These are phyloP conservation scores for Didymella glomerata DNA, from an alignment of 2,329 filamentous ascomycete species.

Conservation along the genomic window DNA sequence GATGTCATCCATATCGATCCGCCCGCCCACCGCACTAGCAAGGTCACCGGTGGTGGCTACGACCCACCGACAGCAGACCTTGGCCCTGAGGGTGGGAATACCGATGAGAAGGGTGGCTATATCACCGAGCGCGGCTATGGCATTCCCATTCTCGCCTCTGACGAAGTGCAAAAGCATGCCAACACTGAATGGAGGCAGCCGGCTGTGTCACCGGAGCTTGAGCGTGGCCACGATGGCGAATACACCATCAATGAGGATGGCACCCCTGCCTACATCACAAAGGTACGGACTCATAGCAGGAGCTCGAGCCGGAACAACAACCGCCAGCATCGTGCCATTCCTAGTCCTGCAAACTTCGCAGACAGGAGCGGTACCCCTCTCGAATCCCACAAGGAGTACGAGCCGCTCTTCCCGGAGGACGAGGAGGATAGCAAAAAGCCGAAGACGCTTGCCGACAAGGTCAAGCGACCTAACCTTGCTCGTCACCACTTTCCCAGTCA, in stretches of 20 bases:
- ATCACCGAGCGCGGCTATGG: constrained; percentile 69
- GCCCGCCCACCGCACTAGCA: constrained; percentile 58
- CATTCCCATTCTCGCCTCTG: constrained; percentile 85
- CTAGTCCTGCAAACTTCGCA: constrained; percentile 52
- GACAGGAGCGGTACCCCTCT: constrained; percentile 71
- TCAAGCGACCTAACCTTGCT: constrained; percentile 62
- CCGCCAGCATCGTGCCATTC: constrained; percentile 58
- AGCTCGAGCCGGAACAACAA: constrained; percentile 63
- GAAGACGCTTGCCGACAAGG: constrained; percentile 62
- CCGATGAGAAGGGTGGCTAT: constrained; percentile 58
- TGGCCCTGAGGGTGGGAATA: constrained; percentile 56
- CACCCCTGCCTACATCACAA: constrained; percentile 56
- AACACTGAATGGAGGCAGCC: constrained; percentile 75
- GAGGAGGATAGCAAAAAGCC: constrained; percentile 68
- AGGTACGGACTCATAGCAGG: constrained; percentile 62
- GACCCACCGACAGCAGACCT: constrained; percentile 63
- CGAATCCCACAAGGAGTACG: constrained; percentile 91
- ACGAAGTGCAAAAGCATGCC: constrained; percentile 81
- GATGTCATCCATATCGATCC: constrained; percentile 82
- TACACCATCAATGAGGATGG: constrained; percentile 59
- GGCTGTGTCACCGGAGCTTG: constrained; percentile 76
- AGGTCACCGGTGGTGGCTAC: constrained; percentile 59
- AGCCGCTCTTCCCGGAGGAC: constrained; percentile 84
- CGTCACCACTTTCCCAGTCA: constrained; percentile 84
- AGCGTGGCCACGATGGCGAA: constrained; percentile 63